Percentiles rank a stretch among this genome's conserved stretches.
Evolutionary conservation across 1,284 basidiomycete genomes (phyloP).

Genomic region (Sporisorium exsertum): DNA sequence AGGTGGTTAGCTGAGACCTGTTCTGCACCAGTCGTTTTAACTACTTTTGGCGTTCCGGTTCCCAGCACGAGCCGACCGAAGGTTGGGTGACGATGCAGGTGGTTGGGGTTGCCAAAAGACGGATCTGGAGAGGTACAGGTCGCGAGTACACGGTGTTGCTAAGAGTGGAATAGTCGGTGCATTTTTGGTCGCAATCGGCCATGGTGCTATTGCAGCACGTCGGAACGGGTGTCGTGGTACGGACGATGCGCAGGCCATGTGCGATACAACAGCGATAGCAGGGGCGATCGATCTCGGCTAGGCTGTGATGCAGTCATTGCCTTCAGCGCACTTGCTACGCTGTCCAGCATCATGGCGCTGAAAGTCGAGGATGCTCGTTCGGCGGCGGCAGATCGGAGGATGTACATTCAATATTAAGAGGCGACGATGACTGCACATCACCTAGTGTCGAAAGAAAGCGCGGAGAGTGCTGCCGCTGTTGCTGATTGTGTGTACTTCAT

Average conservation of each 20-base stretch:
- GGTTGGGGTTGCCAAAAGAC: constrained; percentile 44
- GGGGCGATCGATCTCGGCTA: background rate
- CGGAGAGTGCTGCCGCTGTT: background rate
- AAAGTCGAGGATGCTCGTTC: background rate
- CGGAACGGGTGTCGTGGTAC: background rate
- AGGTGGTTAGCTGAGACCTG: constrained; percentile 48
- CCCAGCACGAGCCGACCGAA: constrained; percentile 32
- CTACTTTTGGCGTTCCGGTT: constrained; percentile 48
- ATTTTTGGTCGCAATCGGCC: background rate
- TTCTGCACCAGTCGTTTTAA: constrained; percentile 52
- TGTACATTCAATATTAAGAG: constrained; percentile 6
- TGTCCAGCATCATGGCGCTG: background rate
- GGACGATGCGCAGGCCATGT: background rate
- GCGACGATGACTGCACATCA: constrained; percentile 3
- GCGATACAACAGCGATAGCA: background rate
- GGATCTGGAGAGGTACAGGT: constrained; percentile 55
- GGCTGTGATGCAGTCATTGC: background rate
- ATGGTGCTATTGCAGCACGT: background rate
- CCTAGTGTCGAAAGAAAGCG: constrained; percentile 20
- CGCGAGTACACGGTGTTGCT: constrained; percentile 5
- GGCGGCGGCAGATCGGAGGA: too few relatives aligned
- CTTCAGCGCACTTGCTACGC: background rate
- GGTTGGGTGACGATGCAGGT: constrained; percentile 6
- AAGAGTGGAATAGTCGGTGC: background rate
- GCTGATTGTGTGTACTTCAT: constrained; percentile 5